Evolutionary conservation across 2,329 filamentous ascomycete genomes (phyloP).

Genomic region (Botrytis deweyae): DNA sequence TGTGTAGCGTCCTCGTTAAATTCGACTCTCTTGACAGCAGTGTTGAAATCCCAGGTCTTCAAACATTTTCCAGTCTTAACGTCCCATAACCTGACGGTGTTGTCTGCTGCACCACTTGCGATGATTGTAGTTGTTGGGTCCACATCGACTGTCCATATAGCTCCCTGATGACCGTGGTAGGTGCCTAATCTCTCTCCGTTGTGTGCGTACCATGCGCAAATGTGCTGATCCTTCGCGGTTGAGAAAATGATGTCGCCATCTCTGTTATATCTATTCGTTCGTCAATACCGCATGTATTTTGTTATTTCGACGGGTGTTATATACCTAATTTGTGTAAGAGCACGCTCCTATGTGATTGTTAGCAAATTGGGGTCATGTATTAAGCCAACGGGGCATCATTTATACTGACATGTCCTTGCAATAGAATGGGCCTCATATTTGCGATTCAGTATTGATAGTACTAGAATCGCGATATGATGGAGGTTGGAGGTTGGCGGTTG

Average conservation of each 20-base stretch:
- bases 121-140: constrained; percentile 89
- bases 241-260: constrained; percentile 98
- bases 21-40: constrained; percentile 95
- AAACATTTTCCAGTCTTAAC: constrained; percentile 87
- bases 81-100: constrained; percentile 97
- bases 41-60: constrained; percentile 97
- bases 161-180: constrained; percentile 95
- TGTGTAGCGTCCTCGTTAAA: constrained; percentile 92
- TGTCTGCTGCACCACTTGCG: constrained; percentile 94
- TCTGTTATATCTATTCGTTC: constrained; percentile 68
- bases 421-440: constrained; percentile 93
- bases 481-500: constrained; percentile 5
- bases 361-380: constrained; percentile 20
- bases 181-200: constrained; percentile 97
- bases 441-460: constrained; percentile 31
- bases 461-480: constrained; percentile 16
- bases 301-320: constrained; percentile 32
- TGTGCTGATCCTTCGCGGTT: constrained; percentile 91
- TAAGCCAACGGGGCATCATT: not conserved
- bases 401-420: constrained; percentile 80
- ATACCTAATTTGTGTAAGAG: constrained; percentile 90
- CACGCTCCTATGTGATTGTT: constrained; percentile 64
- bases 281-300: constrained; percentile 28
- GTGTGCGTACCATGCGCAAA: constrained; percentile 95
- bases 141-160: constrained; percentile 97